phyloP scores from a whole-genome alignment of 1,284 basidiomycete species.

The Golubevia pallescens region DNA sequence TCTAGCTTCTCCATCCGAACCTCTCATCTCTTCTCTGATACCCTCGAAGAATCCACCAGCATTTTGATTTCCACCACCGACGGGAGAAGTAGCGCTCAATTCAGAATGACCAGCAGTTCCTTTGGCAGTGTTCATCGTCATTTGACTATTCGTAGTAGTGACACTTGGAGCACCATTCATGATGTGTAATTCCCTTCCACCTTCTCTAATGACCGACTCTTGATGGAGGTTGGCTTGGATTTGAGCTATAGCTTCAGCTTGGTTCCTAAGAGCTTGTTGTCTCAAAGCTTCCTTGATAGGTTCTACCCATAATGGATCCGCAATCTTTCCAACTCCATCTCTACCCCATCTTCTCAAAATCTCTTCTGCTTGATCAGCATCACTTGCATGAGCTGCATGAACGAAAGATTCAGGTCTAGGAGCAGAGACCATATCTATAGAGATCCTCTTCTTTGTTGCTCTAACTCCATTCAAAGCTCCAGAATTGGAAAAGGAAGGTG shows the following conservation, averaged over 20 bases:
- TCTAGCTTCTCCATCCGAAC: conserved; percentile 14
- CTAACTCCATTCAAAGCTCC: conserved; percentile 26
- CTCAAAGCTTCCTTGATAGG: conserved; percentile 85
- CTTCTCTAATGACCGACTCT: conserved; percentile 67
- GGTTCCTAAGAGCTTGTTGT: conserved; percentile 70
- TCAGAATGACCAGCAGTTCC: not conserved
- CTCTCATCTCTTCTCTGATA: conserved; percentile 29
- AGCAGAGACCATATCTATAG: conserved; percentile 48
- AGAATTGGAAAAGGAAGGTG: conserved; percentile 18
- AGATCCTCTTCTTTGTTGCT: conserved; percentile 53
- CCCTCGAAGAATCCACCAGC: conserved; percentile 12
- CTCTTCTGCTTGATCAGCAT: conserved; percentile 87
- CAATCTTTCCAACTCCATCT: conserved; percentile 81
- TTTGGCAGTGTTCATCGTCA: not conserved
- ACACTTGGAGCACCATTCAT: conserved; percentile 38
- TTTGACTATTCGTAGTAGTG: no score
- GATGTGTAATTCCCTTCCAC: conserved; percentile 41
- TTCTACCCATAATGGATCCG: conserved; percentile 73
- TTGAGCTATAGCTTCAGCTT: conserved; percentile 81
- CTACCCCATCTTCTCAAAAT: conserved; percentile 87
- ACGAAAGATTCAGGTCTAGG: conserved; percentile 42
- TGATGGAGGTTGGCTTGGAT: conserved; percentile 66
- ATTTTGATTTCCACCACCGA: not conserved
- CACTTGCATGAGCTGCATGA: conserved; percentile 90
- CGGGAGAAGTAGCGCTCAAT: not conserved